phyloP scores from a whole-genome alignment of 495 filamentous ascomycete genomes.

The Barbatosphaeria neglecta region DNA sequence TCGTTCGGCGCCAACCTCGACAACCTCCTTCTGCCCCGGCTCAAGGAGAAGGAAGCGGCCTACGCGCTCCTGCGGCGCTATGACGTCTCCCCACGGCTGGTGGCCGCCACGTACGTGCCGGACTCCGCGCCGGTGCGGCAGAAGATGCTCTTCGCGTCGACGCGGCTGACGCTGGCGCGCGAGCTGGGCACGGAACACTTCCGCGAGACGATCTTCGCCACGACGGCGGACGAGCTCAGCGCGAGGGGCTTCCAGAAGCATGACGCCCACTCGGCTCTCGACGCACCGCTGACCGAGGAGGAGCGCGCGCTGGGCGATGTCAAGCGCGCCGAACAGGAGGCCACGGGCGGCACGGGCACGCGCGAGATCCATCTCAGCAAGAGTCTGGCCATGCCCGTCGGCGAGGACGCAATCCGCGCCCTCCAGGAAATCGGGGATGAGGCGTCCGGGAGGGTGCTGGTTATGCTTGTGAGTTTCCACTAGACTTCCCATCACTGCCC shows the following conservation, averaged over 20 bases:
- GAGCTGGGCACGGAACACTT: constrained; percentile 89
- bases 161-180: constrained; percentile 67
- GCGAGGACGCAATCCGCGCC: constrained; percentile 54
- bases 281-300: constrained; percentile 77
- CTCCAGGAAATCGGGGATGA: constrained; percentile 43
- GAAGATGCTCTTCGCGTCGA: constrained; percentile 92
- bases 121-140: constrained; percentile 80
- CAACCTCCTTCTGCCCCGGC: constrained; percentile 41
- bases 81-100: constrained; percentile 39
- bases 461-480: constrained; percentile 60
- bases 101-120: constrained; percentile 84
- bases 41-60: constrained; percentile 62
- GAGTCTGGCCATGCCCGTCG: constrained; percentile 53
- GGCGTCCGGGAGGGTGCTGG: constrained; percentile 42
- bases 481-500: neutral
- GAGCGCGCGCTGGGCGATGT: constrained; percentile 70
- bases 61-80: constrained; percentile 77
- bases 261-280: constrained; percentile 53
- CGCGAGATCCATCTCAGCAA: constrained; percentile 48
- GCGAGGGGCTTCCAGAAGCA: constrained; percentile 65
- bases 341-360: constrained; percentile 55
- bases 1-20: constrained; percentile 47
- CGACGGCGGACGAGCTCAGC: constrained; percentile 59
- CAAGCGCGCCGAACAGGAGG: constrained; percentile 68
- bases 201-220: constrained; percentile 62